Evolutionary conservation across 140 eudicot genomes (phyloP).

Genomic region (Senecio squalidus): DNA sequence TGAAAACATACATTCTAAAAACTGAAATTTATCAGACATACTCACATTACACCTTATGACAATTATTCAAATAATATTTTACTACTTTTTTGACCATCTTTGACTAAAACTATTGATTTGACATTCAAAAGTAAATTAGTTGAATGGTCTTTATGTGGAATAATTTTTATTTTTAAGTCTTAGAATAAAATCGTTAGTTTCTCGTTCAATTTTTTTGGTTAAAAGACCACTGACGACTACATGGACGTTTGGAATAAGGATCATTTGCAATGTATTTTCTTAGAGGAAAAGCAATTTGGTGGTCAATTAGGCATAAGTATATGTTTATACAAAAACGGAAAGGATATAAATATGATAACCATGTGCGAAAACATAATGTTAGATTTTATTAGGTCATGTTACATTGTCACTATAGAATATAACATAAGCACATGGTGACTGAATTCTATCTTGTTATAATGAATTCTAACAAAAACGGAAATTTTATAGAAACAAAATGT

Average conservation of each 20-base stretch:
- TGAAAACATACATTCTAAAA: conserved; percentile 17
- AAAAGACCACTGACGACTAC: background rate
- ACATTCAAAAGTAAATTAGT: conserved; percentile 10
- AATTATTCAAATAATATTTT: conserved; percentile 16
- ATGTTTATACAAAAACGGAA: conserved; percentile 22
- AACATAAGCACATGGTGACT: conserved; percentile 37
- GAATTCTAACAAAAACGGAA: conserved; percentile 13
- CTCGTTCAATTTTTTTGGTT: no score
- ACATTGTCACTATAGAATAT: no score
- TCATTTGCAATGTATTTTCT: background rate
- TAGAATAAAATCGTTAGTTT: no score
- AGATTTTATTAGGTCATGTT: conserved; percentile 18
- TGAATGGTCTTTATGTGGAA: no score
- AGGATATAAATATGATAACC: conserved; percentile 30
- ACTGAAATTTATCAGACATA: conserved; percentile 20
- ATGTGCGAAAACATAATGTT: conserved; percentile 24
- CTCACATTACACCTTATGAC: conserved; percentile 19
- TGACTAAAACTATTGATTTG: conserved; percentile 13
- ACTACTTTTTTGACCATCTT: conserved; percentile 13
- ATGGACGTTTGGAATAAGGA: background rate
- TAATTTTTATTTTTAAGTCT: no score
- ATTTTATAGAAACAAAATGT: background rate
- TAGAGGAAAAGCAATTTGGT: background rate
- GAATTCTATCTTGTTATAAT: conserved; percentile 19
- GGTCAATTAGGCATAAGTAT: conserved; percentile 3